Base-by-base conservation (phyloP, 768 basidiomycete genomes). In the Leccinum sublutescens region DNA sequence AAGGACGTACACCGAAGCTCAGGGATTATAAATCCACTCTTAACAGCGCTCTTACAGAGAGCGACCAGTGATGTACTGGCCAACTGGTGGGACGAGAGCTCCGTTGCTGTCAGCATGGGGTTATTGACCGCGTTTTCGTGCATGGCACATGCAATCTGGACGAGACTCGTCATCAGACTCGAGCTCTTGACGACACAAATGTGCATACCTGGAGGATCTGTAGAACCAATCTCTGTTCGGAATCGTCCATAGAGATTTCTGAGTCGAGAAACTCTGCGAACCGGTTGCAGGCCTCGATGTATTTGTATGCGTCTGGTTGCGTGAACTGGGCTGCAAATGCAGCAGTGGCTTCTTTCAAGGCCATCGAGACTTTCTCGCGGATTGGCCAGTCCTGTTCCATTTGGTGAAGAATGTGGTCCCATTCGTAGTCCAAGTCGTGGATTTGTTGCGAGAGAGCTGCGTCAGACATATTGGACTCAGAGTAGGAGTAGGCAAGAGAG, bases 91-190 rank as follows among this genome's bases (percentile, higher is more conserved):
- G n/a, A 5, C 27, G 55, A 49, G 19, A 51, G 66, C 40, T 63
- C 25, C 2, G 21, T 2, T 4, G 2, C 6, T 25, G 64, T 45
- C 57, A 69, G 59, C 12, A 6, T 1, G 8, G 38, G 21, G 23
- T 65, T 63, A 2, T 57, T 68, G 54, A 68, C 12, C 12, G 64
- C 66, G n/a, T 54, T 68, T 60, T 71, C 61, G 8, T 68, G 68
- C 68, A 69, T 57, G 5, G 66, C 66, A 38, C 57, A 60, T 3
- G 68, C 68, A 38, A 68, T 25, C 68, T 69, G 53, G 36, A 48
- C 5, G 21, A 19, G 43, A 19, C 15, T 33, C 33, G 11, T 54
- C 12, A 45, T 63, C 21, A 65, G 51, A 38, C 7, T 49, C 14
- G 10, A 10, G 17, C 36, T 29, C 40, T 31, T 45, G 7, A 19